A percentile compares a stretch with the other conserved stretches of the same genome.
Conservation (phyloP, 2,329 filamentous ascomycete genomes). For the Monilinia laxa region DNA sequence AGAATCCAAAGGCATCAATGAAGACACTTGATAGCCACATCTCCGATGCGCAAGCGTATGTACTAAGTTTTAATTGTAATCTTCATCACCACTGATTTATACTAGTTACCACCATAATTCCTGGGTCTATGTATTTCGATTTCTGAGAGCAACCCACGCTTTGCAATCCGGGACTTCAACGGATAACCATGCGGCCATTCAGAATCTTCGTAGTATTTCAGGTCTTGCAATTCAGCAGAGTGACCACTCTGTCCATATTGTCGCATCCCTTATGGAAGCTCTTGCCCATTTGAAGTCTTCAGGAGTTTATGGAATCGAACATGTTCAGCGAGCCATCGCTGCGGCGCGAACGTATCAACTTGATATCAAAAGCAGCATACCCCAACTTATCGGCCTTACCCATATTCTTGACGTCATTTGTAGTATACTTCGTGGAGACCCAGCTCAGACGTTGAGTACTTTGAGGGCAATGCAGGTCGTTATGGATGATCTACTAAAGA, state of each 20-base stretch:
- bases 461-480: conserved; percentile 60
- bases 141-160: conserved; percentile 69
- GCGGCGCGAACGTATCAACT: conserved; percentile 70
- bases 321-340: conserved; percentile 72
- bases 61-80: conserved; percentile 19
- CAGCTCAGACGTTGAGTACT: conserved; percentile 58
- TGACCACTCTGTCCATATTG: conserved; percentile 63
- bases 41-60: conserved; percentile 64
- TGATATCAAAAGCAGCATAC: conserved; percentile 60
- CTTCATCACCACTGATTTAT: conserved; percentile 24
- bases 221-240: conserved; percentile 57
- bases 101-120: conserved; percentile 59
- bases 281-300: conserved; percentile 65
- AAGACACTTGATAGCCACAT: conserved; percentile 70
- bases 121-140: conserved; percentile 76
- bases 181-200: conserved; percentile 62
- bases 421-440: conserved; percentile 59
- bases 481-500: conserved; percentile 55
- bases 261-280: conserved; percentile 67
- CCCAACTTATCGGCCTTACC: conserved; percentile 65
- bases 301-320: conserved; percentile 64
- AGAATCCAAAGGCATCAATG: conserved; percentile 69
- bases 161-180: conserved; percentile 59
- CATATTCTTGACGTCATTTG: conserved; percentile 70
- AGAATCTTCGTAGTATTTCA: conserved; percentile 66